Evolutionary conservation across 1,139 yeast genomes (phyloP), one percentile per base, ranked within the genome.

Genomic region (Sugiyamaella pinicola): DNA sequence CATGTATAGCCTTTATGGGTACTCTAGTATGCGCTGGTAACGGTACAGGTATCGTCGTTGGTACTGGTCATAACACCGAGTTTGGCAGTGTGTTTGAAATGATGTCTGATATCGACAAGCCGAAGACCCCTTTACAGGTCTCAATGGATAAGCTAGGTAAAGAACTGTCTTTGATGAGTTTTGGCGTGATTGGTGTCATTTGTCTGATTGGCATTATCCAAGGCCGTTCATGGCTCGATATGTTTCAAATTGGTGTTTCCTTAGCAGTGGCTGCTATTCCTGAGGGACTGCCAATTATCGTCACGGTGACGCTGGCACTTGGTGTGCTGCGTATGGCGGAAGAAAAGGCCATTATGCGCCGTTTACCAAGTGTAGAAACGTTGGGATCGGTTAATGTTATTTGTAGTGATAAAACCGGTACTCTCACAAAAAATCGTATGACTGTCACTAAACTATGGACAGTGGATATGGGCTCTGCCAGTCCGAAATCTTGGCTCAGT

Each of bases 181-280:
- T 93, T 72, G 80, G 76, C 29, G 84, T 91, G 13, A 93, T 93
- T 71, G 96, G 96, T 43, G 68, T 87, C 22, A 93, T 93, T 65
- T 90, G 96, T 64, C 65, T 91, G 28, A 77, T 91, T 62, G 99
- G 98, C 54, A 78, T 93, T 19, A 53, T 87, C 48, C 96, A 91
- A 73, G 98, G 98, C 49, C 85, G 95, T 58, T 79, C 87, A 8
- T 89, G 96, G 96, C 77, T 93, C 56, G 98, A 91, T 59, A 93
- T 93, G 96, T 91, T 93, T 72, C 96, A 93, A 68, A 90, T 93
- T 56, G 88, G 96, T 1, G 98, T 93, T 9, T 89, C 96, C 2
- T 77, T 93, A 58, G 98, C 98, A 0, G 98, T 93, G 12, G 99
- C 99, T 47, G 98, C 98, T 2, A 91, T 93, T 61, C 99, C 99